Evolutionary conservation across 768 basidiomycete genomes (phyloP).

Genomic region (Leccinum imitatum): DNA sequence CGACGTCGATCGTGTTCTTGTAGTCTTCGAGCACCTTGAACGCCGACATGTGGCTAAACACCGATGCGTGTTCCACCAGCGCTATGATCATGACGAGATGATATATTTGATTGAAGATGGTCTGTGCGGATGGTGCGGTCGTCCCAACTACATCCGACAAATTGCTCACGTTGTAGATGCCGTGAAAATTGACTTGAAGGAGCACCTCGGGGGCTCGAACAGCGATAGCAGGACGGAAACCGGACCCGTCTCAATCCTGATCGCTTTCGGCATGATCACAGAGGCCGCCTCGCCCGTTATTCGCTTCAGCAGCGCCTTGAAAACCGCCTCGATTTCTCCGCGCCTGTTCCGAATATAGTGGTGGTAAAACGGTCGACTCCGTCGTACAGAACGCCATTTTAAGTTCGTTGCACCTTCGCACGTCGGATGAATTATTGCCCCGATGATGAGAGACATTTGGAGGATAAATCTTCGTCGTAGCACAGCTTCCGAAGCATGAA

Average conservation of each 20-base stretch:
- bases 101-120: conserved; percentile 84
- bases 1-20: conserved; percentile 64
- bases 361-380: conserved; percentile 96
- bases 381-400: conserved; percentile 73
- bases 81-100: conserved; percentile 81
- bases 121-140: conserved; percentile 77
- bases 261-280: conserved; percentile 72
- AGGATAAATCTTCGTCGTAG: too few relatives aligned
- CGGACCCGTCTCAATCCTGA: conserved; percentile 64
- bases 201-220: conserved; percentile 66
- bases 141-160: conserved; percentile 60
- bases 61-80: conserved; percentile 62
- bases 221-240: conserved; percentile 63
- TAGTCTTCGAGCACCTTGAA: conserved; percentile 54
- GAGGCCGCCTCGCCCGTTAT: conserved; percentile 58
- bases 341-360: conserved; percentile 94
- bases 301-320: conserved; percentile 68
- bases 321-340: conserved; percentile 81
- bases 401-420: conserved; percentile 77
- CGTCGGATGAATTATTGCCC: conserved; percentile 47
- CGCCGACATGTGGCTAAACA: conserved; percentile 60
- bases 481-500: too few relatives aligned
- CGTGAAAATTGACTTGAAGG: conserved; percentile 80
- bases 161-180: conserved; percentile 70
- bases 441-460: conserved; percentile 23